Base-by-base conservation (phyloP, 352 stramenopile species). In the Pythium phragmitis region DNA sequence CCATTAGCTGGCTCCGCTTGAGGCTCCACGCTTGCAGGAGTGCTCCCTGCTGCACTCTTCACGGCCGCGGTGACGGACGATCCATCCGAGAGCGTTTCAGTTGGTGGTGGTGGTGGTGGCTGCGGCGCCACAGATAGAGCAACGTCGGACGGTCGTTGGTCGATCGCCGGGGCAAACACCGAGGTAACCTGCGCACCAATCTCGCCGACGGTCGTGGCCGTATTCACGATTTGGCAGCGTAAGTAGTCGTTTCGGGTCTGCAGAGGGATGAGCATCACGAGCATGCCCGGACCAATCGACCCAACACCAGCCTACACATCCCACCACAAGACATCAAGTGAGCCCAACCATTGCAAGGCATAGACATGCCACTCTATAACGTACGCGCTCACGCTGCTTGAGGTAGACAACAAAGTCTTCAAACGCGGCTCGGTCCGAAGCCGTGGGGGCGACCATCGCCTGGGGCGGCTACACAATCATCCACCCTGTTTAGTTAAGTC, bases 181-280 rank as follows among this genome's bases (percentile, higher is more conserved):
- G 53, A 37, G n/a, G 55, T 46, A 9, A 69, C 11, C 34, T 70
- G 56, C n/a, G 64, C 64, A n/a, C 64, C 64, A 14, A 70, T 70
- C 42, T 70, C 64, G 7, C 41, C 57, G 2, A 70, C 59, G 3
- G 53, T 71, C 6, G 65, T 30, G 43, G 69, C 76, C 2, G 80
- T 68, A 51, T 84, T 85, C 23, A 89, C 63, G 48, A 83, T 71
- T 23, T 89, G 59, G 51, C 80, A 90, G 16, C 78, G 75, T 11
- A 92, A 60, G 46, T 65, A 69, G 21, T 57, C 63, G 59, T 81
- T 65, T 26, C 69, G 65, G 19, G 77, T 66, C 7, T 68, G 49
- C 6, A 90, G 62, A 7, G 82, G 82, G 19, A 75, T 75, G 21
- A 92, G 66, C 26, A 92, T 59, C 68, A 90, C 68, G 30, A 92